Evolutionary conservation across 225 moss, liverwort and hornwort genomes (phyloP).

Genomic region (Pseudoscleropodium purum): DNA sequence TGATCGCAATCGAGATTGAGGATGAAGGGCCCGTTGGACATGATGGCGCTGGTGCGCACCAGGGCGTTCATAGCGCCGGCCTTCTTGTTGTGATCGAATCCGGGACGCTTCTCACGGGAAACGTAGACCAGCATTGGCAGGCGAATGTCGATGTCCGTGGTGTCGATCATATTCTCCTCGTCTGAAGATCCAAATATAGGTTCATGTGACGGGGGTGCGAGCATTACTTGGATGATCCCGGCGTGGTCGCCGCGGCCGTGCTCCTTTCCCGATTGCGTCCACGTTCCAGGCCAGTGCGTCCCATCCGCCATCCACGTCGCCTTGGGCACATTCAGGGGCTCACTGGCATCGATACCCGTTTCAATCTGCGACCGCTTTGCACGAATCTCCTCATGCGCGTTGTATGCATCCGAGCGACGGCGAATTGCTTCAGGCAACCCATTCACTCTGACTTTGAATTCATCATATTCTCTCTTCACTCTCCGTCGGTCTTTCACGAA

Average conservation of each 20-base stretch:
- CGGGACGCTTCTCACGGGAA: constrained; percentile 82
- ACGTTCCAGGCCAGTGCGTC: constrained; percentile 78
- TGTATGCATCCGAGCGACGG: constrained; percentile 67
- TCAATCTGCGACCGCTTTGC: constrained; percentile 63
- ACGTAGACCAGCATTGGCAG: constrained; percentile 94
- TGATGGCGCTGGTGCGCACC: constrained; percentile 80
- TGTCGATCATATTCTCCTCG: constrained; percentile 66
- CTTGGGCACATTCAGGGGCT: constrained; percentile 53
- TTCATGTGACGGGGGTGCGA: constrained; percentile 57
- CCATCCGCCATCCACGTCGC: constrained; percentile 86
- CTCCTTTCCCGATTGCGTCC: constrained; percentile 59
- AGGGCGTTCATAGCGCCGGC: constrained; percentile 98
- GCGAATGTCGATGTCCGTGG: constrained; percentile 64
- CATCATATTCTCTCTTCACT: constrained; percentile 71
- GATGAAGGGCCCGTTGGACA: constrained; percentile 92
- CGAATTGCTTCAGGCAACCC: constrained; percentile 64
- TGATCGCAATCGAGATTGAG: constrained; percentile 98
- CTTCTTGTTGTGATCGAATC: constrained; percentile 91
- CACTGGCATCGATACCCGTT: constrained; percentile 40
- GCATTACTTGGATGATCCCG: constrained; percentile 78
- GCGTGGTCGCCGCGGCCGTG: constrained; percentile 72
- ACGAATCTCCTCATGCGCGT: constrained; percentile 63
- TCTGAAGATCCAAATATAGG: constrained; percentile 33
- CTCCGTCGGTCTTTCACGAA: constrained; percentile 71
- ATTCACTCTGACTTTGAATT: constrained; percentile 67